Conservation (phyloP, 495 filamentous ascomycete genomes). For the Penicillium samsonianum region DNA sequence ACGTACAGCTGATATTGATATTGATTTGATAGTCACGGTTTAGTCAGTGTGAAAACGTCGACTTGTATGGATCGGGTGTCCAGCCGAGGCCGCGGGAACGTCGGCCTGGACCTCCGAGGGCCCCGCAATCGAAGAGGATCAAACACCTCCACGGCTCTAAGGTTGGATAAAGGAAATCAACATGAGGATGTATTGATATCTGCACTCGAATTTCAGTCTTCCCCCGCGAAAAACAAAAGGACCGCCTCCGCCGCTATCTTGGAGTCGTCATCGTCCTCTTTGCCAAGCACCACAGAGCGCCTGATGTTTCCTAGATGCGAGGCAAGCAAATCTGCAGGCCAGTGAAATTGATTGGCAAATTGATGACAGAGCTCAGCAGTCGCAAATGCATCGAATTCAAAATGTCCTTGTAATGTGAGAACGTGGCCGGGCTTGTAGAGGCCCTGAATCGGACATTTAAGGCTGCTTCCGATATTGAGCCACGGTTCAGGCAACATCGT, state of each 20-base stretch:
- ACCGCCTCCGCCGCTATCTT: slow-evolving; percentile 32
- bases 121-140: background rate
- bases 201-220: background rate
- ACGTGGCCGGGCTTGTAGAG: slow-evolving; percentile 28
- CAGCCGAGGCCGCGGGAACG: slow-evolving; percentile 3
- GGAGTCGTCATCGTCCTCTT: slow-evolving; percentile 32
- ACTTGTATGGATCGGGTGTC: background rate
- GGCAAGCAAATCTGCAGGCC: slow-evolving; percentile 17
- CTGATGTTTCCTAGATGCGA: slow-evolving; percentile 22
- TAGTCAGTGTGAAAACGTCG: background rate
- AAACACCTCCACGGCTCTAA: background rate
- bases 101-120: slow-evolving; percentile 8
- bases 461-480: slow-evolving; percentile 27
- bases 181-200: background rate
- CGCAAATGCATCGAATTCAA: slow-evolving; percentile 34
- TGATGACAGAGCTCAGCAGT: slow-evolving; percentile 22
- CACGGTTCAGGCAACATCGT: slow-evolving; percentile 18
- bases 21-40: background rate
- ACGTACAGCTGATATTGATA: background rate
- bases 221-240: slow-evolving; percentile 28
- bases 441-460: slow-evolving; percentile 31
- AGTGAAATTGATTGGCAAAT: slow-evolving; percentile 26
- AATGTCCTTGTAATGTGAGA: slow-evolving; percentile 34
- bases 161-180: background rate
- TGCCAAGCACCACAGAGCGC: slow-evolving; percentile 11